Evolutionary conservation across 768 basidiomycete species (phyloP), one percentile per base, ranked within the genome.

Genomic region (Leccinum sublutescens): DNA sequence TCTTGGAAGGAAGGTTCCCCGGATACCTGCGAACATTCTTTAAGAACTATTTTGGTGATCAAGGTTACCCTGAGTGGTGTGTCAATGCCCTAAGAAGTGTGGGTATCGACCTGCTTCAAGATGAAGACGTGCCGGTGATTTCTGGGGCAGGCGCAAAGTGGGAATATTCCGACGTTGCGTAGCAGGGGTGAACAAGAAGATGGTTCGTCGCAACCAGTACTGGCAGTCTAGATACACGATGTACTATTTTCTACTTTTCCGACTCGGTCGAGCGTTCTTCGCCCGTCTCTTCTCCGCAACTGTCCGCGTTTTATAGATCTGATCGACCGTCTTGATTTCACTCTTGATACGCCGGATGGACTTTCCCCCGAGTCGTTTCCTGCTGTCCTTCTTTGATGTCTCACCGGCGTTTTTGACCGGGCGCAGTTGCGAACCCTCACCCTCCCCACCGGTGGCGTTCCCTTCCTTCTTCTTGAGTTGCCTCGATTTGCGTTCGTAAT

Each of bases 11-110:
- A 38, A 82, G 76, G 11, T 96, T 93, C 72, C 94, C 93, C 1
- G 78, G 82, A 53, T 95, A 91, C 69, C 78, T 95, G 29, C 79
- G 80, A 54, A 75, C 74, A 7, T 96, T 95, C 75, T 95, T 96
- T 72, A 79, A 78, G 34, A 75, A 77, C 48, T 95, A 94, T 71
- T 96, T 91, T 66, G 86, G 83, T 7, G 79, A 84, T 56, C 75
- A 78, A n/a, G 88, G 88, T 10, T 93, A 94, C 70, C 93, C 93
- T 0, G 84, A 85, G 68, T 96, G 93, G 93, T 91, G 90, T 65
- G 84, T 95, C 1, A 89, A 92, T 66, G 94, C 93, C 11, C 74
- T 96, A 53, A 78, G 80, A 25, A 87, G 85, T 56, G 93, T 96
- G 12, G 89, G 89, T 1, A 90, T 96, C 0, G 92, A 96, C 69